These are phyloP conservation scores for Dimargaris cristalligena DNA, from an alignment of 192 early-diverging fungal genomes.

Conservation along the genomic window DNA sequence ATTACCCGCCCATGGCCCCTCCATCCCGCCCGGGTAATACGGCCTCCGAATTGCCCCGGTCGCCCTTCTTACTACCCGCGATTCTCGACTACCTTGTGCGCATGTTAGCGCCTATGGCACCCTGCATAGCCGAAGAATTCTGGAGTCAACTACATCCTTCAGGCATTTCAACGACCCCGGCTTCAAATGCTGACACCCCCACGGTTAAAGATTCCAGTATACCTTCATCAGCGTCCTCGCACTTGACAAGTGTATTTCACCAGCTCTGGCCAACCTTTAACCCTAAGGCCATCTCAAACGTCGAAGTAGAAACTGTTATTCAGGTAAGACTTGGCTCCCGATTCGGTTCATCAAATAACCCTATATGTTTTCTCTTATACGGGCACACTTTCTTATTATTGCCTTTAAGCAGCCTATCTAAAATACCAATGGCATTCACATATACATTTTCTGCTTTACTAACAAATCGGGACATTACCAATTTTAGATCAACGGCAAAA, in stretches of 20 bases:
- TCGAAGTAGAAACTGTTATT: constrained; percentile 13
- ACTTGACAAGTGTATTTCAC: neutral
- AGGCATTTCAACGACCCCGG: neutral
- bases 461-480: neutral
- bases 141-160: constrained; percentile 30
- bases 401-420: constrained; percentile 10
- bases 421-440: neutral
- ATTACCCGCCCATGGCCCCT: constrained; percentile 1
- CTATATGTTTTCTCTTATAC: neutral
- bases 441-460: constrained; percentile 12
- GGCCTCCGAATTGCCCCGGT: too few relatives aligned
- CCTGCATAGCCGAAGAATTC: constrained; percentile 54
- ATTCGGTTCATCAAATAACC: constrained; percentile 8
- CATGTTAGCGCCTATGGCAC: constrained; percentile 59
- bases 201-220: constrained; percentile 45
- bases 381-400: constrained; percentile 4
- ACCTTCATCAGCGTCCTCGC: constrained; percentile 30
- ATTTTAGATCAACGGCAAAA: constrained; percentile 58
- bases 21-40: too few relatives aligned
- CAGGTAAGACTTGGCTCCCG: constrained; percentile 7
- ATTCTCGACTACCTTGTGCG: constrained; percentile 37
- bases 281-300: constrained; percentile 1
- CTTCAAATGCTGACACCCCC: constrained; percentile 4
- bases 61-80: constrained; percentile 28
- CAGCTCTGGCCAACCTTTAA: neutral